phyloP scores from a whole-genome alignment of 2,329 filamentous ascomycete genomes.

The Penicillium aurantiogriseum region DNA sequence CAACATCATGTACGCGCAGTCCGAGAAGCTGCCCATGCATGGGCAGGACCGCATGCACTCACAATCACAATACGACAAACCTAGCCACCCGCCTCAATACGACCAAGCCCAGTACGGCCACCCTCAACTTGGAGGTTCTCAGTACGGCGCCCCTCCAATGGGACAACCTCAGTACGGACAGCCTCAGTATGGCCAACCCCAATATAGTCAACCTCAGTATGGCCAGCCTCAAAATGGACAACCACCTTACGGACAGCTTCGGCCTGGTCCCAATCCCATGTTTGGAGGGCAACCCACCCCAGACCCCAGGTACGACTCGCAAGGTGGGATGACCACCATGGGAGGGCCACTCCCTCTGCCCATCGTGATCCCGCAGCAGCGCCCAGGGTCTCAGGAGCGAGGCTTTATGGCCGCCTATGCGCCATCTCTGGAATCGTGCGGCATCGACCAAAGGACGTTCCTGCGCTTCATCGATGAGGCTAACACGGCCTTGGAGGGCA shows the following conservation, averaged over 20 bases:
- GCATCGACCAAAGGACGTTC: conserved; percentile 17
- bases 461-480: conserved; percentile 29
- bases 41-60: not conserved
- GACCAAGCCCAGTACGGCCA: not conserved
- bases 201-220: not conserved
- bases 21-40: not conserved
- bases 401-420: conserved; percentile 7
- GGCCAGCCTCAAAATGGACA: not conserved
- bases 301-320: not conserved
- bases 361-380: conserved; percentile 6
- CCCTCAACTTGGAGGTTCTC: not conserved
- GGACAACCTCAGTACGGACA: not conserved
- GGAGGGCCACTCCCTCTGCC: not conserved
- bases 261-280: not conserved
- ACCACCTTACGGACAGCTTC: not conserved
- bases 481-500: conserved; percentile 38
- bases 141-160: not conserved
- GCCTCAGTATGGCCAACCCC: too few relatives aligned
- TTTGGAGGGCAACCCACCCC: not conserved
- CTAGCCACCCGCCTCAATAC: not conserved
- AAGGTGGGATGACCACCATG: not conserved
- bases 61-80: not conserved
- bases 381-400: conserved; percentile 4
- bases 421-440: not conserved
- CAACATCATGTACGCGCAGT: not conserved